Base-by-base conservation (phyloP, 495 filamentous ascomycete species). In the Glonium stellatum region DNA sequence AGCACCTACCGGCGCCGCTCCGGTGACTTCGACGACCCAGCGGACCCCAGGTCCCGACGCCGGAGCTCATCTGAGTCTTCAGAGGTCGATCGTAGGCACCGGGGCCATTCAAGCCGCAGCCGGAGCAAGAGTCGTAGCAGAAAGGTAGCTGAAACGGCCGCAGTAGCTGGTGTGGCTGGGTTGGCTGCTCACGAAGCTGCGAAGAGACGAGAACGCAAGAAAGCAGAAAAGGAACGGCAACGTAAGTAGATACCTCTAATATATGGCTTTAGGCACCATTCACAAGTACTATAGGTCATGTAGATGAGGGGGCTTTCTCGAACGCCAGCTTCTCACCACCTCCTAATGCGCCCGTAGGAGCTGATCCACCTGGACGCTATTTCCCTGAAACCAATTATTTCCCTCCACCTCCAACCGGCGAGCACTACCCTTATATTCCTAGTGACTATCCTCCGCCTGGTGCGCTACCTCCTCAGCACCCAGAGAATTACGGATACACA, bases 81-180 rank as follows among this genome's bases (percentile, higher is more conserved):
- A 5, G 69, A 69, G 61, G 84, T 80, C 62, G 23, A 8, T 5
- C 39, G 13, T 44, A 69, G 73, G 64, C 88, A 86, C 54, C 79
- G 79, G 56, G 77, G 85, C 41, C 79, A 65, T n/a, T 68, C 67
- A 18, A 60, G 66, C 31, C 63, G 61, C 49, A 71, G 67, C 52
- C 58, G 70, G 42, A 72, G 65, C 21, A 65, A 62, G 62, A 69
- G 69, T 56, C 59, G 64, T 15, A 60, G 55, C 51, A 59, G 84
- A 27, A 80, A 84, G 44, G 57, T 89, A n/a, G 85, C 87, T 48
- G 82, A 81, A 22, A 87, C 81, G 2, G 89, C 82, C 5, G 76
- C 86, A 27, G 87, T 82, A 31, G 85, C 87, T 23, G 85, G 82
- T 19, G 89, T 86, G 0, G 84, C 87, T 13, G 90, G 86, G 5